These are phyloP conservation scores for Penicillium angulare DNA, from an alignment of 495 filamentous ascomycete species.

Conservation along the genomic window DNA sequence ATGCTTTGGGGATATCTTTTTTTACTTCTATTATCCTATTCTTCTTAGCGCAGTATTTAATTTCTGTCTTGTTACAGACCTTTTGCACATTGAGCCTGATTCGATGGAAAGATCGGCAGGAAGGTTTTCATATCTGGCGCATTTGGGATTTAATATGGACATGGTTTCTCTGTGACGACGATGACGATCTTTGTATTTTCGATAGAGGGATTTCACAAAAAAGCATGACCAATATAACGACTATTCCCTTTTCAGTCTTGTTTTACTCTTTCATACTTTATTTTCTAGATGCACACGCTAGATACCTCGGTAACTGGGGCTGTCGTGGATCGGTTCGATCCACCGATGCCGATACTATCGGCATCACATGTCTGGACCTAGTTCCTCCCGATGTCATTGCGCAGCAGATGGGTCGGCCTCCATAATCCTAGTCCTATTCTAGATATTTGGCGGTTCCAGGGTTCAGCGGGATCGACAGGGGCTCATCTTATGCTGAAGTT, in stretches of 20 bases:
- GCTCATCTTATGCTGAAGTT: background rate
- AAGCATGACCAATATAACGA: conserved; percentile 9
- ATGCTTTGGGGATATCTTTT: background rate
- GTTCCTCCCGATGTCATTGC: background rate
- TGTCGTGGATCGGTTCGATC: background rate
- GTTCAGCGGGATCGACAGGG: conserved; percentile 1
- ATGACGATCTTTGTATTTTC: conserved; percentile 10
- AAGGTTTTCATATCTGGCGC: conserved; percentile 2
- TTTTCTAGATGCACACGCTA: too few relatives aligned
- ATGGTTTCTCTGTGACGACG: conserved; percentile 7
- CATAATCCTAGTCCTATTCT: background rate
- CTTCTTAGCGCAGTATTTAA: conserved; percentile 10
- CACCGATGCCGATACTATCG: background rate
- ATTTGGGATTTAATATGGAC: background rate
- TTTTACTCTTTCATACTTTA: background rate
- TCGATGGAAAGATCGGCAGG: conserved; percentile 1
- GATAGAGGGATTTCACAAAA: conserved; percentile 8
- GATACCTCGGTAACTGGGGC: background rate
- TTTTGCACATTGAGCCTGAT: conserved; percentile 8
- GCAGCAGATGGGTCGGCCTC: background rate
- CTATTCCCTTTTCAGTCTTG: background rate
- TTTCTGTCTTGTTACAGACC: conserved; percentile 11
- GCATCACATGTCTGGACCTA: background rate
- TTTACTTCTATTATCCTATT: conserved; percentile 8
- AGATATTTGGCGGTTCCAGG: background rate